Base-by-base conservation (phyloP, 305 asterid genomes). In the Andrographis paniculata region DNA sequence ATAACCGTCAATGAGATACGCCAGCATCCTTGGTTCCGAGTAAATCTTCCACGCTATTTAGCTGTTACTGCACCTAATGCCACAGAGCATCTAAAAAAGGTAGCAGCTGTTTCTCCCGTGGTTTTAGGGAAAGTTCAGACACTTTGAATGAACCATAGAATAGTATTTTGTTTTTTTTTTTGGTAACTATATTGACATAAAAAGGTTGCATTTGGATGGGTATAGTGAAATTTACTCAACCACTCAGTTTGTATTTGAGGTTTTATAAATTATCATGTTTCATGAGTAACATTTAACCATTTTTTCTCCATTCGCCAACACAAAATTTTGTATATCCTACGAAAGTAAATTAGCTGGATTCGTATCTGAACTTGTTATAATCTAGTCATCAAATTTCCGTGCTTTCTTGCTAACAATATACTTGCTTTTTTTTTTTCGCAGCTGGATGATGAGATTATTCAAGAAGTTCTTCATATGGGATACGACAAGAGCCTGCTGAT, bases 11-110 rank as follows among this genome's bases (percentile, higher is more conserved):
- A 75, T 41, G 83, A 73, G 60, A 73, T 82, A 44, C 67, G 70
- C 14, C 55, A 44, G n/a, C 94, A 78, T 61, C 83, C 79, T 16
- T 82, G 88, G 94, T 76, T 82, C 43, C 52, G 39, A 56, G 67
- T 40, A 39, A 61, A 52, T 47, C 73, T 71, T 33, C 81, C 83
- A 1, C 61, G 45, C 35, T 73, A 78, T 48, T 67, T 89, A 63
- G 93, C 94, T 37, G 91, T 78, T 52, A 76, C 80, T 52, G 79
- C 94, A 33, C 94, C 91, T 48, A 73, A 82, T 78, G 85, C 95
- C 42, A 64, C 43, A 46, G 86, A 84, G 42, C 93, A 81, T 70
- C 67, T 88, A 13, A 84, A 75, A 69, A 74, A 61, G 97, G 97
- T 73, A 58, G 19, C 14, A 13, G 20, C n/a, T 35, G 17, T 58